Conservation (phyloP, 2,329 filamentous ascomycete species). For the Penicillium hordei region DNA sequence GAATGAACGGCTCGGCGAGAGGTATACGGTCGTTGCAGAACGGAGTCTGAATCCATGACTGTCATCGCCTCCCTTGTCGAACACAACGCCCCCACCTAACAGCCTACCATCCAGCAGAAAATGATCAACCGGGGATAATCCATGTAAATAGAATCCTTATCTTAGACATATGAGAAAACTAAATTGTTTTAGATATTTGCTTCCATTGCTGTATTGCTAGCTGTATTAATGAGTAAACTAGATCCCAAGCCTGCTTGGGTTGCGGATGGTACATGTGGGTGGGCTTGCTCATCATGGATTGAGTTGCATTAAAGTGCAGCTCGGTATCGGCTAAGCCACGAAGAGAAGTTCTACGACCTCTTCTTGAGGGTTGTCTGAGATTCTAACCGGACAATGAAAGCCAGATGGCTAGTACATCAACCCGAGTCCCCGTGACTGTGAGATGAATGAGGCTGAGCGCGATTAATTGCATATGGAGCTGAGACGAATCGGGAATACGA, state of each 20-base stretch:
- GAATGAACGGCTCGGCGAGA: constrained; percentile 50
- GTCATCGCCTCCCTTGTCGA: not conserved
- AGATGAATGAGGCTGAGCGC: too few relatives aligned
- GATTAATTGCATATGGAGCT: not conserved
- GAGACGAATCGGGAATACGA: too few relatives aligned
- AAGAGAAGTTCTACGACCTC: not conserved
- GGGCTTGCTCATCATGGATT: not conserved
- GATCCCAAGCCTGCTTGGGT: constrained; percentile 27
- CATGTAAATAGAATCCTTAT: not conserved
- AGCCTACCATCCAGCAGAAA: too few relatives aligned
- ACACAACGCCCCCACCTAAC: not conserved
- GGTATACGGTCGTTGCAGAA: constrained; percentile 53
- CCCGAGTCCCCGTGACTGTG: too few relatives aligned
- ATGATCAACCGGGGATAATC: not conserved
- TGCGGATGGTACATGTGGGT: not conserved
- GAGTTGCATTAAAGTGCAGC: not conserved
- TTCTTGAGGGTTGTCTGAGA: too few relatives aligned
- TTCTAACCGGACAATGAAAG: not conserved
- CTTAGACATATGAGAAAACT: not conserved
- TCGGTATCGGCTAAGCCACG: not conserved
- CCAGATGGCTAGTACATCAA: not conserved
- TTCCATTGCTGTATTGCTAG: constrained; percentile 6
- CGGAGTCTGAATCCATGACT: constrained; percentile 26
- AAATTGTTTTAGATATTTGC: not conserved
- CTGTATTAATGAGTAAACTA: constrained; percentile 8